Evolutionary conservation across 495 filamentous ascomycete species (phyloP).

Genomic region (Penicillium coprophilum): DNA sequence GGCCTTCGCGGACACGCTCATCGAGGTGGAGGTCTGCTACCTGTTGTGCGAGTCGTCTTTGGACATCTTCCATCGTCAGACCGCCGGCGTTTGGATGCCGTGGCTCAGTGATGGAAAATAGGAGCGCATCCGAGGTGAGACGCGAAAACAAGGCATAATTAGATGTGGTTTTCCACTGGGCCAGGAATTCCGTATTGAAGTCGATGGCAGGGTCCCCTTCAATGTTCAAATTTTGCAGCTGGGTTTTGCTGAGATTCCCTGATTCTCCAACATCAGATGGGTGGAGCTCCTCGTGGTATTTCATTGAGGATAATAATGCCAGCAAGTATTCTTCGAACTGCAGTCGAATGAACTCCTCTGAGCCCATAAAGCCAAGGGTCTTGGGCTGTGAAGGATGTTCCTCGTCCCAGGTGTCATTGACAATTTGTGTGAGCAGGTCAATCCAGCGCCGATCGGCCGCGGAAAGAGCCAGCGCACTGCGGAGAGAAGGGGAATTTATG

Average conservation of each 20-base stretch:
- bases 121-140: conserved; percentile 74
- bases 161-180: conserved; percentile 79
- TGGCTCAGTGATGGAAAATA: conserved; percentile 93
- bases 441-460: conserved; percentile 93
- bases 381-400: conserved; percentile 83
- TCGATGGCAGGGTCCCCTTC: conserved; percentile 86
- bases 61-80: conserved; percentile 90
- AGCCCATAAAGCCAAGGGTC: conserved; percentile 92
- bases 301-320: conserved; percentile 81
- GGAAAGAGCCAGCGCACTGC: conserved; percentile 74
- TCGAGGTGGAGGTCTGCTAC: conserved; percentile 87
- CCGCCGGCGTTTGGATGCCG: conserved; percentile 94
- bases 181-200: conserved; percentile 70
- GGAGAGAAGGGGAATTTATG: conserved; percentile 76
- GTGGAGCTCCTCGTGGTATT: conserved; percentile 78
- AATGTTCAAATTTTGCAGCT: conserved; percentile 44
- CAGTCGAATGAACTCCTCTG: conserved; percentile 95
- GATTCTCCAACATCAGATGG: conserved; percentile 31
- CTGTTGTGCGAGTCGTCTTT: conserved; percentile 83
- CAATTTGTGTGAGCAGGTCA: conserved; percentile 87
- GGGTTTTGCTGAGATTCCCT: conserved; percentile 29
- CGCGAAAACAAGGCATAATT: conserved; percentile 83
- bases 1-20: conserved; percentile 72
- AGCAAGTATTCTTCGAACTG: conserved; percentile 98
- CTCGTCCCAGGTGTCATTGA: conserved; percentile 96